phyloP scores from a whole-genome alignment of 2,329 filamentous ascomycete genomes.

The Sphaerulina musiva region DNA sequence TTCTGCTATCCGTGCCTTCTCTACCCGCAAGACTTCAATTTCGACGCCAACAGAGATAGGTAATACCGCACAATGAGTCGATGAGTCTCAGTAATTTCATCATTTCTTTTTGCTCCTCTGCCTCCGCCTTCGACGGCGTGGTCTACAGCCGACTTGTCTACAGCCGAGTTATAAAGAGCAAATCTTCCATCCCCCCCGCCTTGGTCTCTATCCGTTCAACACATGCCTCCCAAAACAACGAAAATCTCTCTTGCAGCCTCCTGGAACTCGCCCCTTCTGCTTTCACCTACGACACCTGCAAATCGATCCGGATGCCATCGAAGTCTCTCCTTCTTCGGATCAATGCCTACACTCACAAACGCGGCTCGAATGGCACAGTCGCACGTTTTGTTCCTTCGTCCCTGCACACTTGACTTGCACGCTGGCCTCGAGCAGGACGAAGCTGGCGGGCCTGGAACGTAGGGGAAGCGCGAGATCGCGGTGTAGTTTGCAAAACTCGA shows the following conservation, averaged over 20 bases:
- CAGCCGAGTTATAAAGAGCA: too few species aligned
- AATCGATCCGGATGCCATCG: slow-evolving; percentile 18
- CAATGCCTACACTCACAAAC: not conserved
- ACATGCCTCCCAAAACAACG: slow-evolving; percentile 15
- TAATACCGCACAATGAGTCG: too few species aligned
- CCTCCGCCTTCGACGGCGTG: too few species aligned
- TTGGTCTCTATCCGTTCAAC: not conserved
- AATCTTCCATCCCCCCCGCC: too few species aligned
- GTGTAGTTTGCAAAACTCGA: not conserved
- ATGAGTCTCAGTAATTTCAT: too few species aligned
- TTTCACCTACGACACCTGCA: slow-evolving; percentile 1
- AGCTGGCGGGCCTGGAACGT: not conserved
- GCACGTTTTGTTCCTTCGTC: not conserved
- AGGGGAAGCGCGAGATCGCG: not conserved
- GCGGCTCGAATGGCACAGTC: slow-evolving; percentile 4
- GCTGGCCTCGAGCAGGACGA: not conserved
- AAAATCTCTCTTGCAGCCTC: slow-evolving; percentile 18
- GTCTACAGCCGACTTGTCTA: too few species aligned
- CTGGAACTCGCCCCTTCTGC: slow-evolving; percentile 4
- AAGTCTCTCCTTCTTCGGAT: slow-evolving; percentile 5
- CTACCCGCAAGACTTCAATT: too few species aligned
- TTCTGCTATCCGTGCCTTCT: too few species aligned
- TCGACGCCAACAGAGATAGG: too few species aligned
- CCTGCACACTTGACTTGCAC: not conserved
- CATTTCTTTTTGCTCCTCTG: too few species aligned